These are phyloP conservation scores for Coprinopsis cinerea DNA, from an alignment of 768 basidiomycete species.

Conservation along the genomic window DNA sequence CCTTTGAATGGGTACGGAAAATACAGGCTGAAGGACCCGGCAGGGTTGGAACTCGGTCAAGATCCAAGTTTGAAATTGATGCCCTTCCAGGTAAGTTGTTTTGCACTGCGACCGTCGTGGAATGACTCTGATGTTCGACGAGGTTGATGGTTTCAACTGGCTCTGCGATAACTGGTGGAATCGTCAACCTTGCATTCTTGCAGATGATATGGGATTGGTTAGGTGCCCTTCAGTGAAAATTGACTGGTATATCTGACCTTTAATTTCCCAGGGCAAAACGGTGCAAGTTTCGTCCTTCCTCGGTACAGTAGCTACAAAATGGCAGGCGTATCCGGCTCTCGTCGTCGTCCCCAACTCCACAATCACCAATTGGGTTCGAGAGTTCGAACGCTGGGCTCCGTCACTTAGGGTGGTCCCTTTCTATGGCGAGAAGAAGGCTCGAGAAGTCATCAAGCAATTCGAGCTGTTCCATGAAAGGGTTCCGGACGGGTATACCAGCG, in stretches of 20 bases:
- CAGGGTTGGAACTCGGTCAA: slow-evolving; percentile 67
- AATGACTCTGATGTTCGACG: slow-evolving; percentile 1
- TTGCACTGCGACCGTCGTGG: neutral
- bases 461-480: slow-evolving; percentile 65
- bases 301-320: slow-evolving; percentile 52
- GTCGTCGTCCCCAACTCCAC: slow-evolving; percentile 97
- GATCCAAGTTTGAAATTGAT: slow-evolving; percentile 59
- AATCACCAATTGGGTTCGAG: slow-evolving; percentile 91
- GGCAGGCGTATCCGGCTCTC: slow-evolving; percentile 68
- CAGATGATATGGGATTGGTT: slow-evolving; percentile 97
- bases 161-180: slow-evolving; percentile 86
- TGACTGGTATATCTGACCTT: slow-evolving; percentile 8
- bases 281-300: slow-evolving; percentile 88
- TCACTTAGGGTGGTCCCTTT: slow-evolving; percentile 75
- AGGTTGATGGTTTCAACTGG: slow-evolving; percentile 84
- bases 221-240: slow-evolving; percentile 1
- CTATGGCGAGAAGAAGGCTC: slow-evolving; percentile 73
- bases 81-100: slow-evolving; percentile 70
- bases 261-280: slow-evolving; percentile 65
- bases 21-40: slow-evolving; percentile 41
- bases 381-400: slow-evolving; percentile 86
- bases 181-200: slow-evolving; percentile 79
- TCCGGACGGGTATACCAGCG: slow-evolving; percentile 36
- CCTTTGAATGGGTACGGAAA: slow-evolving; percentile 45
- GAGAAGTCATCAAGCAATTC: slow-evolving; percentile 74